These are phyloP conservation scores for Cytospora chrysosperma DNA, from an alignment of 2,329 filamentous ascomycete genomes.

Conservation along the genomic window DNA sequence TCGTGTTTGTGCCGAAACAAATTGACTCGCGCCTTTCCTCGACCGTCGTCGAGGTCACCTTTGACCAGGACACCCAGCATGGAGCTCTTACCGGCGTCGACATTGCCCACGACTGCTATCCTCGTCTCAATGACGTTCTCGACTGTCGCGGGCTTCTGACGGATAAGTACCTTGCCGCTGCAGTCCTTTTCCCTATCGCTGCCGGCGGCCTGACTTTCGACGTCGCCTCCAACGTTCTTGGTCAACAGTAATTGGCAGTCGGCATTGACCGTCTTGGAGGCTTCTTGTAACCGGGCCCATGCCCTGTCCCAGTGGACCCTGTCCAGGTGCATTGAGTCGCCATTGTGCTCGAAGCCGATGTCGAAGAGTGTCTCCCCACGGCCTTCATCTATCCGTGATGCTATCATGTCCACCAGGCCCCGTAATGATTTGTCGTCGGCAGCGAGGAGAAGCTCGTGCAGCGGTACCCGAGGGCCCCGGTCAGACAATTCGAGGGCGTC, in stretches of 20 bases:
- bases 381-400: slow-evolving; percentile 73
- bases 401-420: slow-evolving; percentile 64
- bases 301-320: slow-evolving; percentile 74
- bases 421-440: slow-evolving; percentile 59
- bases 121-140: slow-evolving; percentile 93
- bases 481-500: slow-evolving; percentile 83
- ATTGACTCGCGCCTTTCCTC: slow-evolving; percentile 90
- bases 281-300: slow-evolving; percentile 62
- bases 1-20: slow-evolving; percentile 98
- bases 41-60: slow-evolving; percentile 89
- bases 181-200: slow-evolving; percentile 68
- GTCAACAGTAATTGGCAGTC: slow-evolving; percentile 83
- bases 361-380: slow-evolving; percentile 90
- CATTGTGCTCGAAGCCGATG: slow-evolving; percentile 85
- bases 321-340: slow-evolving; percentile 77
- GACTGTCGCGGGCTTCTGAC: slow-evolving; percentile 68
- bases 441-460: slow-evolving; percentile 75
- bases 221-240: slow-evolving; percentile 79
- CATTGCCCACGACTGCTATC: slow-evolving; percentile 96
- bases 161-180: slow-evolving; percentile 83
- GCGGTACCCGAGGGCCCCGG: slow-evolving; percentile 60
- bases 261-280: slow-evolving; percentile 64
- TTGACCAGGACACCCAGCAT: slow-evolving; percentile 95
- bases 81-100: slow-evolving; percentile 96
- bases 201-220: slow-evolving; percentile 63